Conservation (phyloP, 1,284 basidiomycete genomes). For the Rhodotorula glutinis region DNA sequence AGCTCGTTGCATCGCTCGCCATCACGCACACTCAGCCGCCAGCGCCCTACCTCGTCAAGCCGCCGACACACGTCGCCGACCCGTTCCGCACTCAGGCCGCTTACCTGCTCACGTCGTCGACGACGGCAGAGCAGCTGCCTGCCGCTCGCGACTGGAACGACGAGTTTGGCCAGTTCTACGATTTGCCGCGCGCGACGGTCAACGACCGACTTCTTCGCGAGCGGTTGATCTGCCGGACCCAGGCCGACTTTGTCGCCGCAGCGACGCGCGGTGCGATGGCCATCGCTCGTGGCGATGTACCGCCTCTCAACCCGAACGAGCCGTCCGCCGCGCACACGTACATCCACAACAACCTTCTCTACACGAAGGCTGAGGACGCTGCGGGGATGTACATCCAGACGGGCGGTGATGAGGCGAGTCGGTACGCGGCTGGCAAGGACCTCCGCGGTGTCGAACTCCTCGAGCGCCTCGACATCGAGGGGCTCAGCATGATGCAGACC, state of each 20-base stretch:
- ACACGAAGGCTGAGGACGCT: conserved; percentile 58
- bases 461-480: conserved; percentile 53
- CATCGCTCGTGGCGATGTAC: conserved; percentile 49
- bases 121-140: conserved; percentile 53
- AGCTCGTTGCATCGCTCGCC: conserved; percentile 50
- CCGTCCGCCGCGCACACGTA: conserved; percentile 56
- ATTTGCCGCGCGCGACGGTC: conserved; percentile 54
- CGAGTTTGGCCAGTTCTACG: conserved; percentile 57
- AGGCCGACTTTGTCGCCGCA: conserved; percentile 56
- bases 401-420: conserved; percentile 58
- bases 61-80: conserved; percentile 49
- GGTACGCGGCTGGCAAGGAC: conserved; percentile 58
- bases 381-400: conserved; percentile 56
- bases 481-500: conserved; percentile 46
- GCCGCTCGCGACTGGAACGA: conserved; percentile 60
- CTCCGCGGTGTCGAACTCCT: conserved; percentile 55
- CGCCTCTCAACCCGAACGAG: conserved; percentile 55
- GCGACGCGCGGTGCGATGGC: conserved; percentile 54
- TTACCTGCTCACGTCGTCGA: conserved; percentile 52
- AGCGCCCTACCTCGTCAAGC: conserved; percentile 55
- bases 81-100: conserved; percentile 57
- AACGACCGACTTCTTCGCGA: conserved; percentile 57
- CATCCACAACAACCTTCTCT: conserved; percentile 58
- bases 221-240: conserved; percentile 56
- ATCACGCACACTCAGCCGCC: conserved; percentile 56